Evolutionary conservation across 768 basidiomycete genomes (phyloP), one percentile per base, ranked within the genome.

Genomic region (Butyriboletus loyo): DNA sequence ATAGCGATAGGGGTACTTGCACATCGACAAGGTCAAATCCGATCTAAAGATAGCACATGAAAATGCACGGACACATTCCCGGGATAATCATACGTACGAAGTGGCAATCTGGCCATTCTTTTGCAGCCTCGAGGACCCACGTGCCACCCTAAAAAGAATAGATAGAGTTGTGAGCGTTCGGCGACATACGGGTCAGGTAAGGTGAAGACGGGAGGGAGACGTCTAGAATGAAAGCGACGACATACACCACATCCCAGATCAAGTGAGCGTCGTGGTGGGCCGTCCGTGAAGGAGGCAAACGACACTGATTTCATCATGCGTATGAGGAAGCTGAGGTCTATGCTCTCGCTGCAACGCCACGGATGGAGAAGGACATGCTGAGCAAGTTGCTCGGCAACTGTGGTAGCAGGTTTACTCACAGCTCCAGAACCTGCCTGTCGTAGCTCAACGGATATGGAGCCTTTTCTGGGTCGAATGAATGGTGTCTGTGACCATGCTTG

Each of bases 361-460:
- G 28, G 19, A 31, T 27, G 21, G 21, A 22, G n/a, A 39, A 22
- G 35, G 2, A 11, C 2, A 22, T n/a, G 41, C 25, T 66, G 54
- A 61, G 52, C 22, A 14, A n/a, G 32, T 14, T 13, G 25, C 31
- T 36, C 28, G 31, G 38, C 25, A 30, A 28, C 27, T 0, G 48
- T 22, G 31, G 22, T 3, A 17, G 42, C 6, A n/a, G 21, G 24
- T 17, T 1, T 11, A 75, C 83, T 64, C 67, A 89, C 88, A 87
- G 70, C 61, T 89, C 86, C 37, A 89, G 70, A 49, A 87, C 73
- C 38, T 82, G 71, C 46, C 75, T 77, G 64, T 88, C 84, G 65
- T 89, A 90, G 24, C 81, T 84, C 34, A 87, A 64, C 1, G 89
- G 89, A 72, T 91, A 91, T 2, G 87, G 89, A 2, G 86, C 89